A percentile compares a stretch with the other conserved stretches of the same genome.
Conservation (phyloP, 1,284 basidiomycete genomes). For the Hemileia vastatrix region DNA sequence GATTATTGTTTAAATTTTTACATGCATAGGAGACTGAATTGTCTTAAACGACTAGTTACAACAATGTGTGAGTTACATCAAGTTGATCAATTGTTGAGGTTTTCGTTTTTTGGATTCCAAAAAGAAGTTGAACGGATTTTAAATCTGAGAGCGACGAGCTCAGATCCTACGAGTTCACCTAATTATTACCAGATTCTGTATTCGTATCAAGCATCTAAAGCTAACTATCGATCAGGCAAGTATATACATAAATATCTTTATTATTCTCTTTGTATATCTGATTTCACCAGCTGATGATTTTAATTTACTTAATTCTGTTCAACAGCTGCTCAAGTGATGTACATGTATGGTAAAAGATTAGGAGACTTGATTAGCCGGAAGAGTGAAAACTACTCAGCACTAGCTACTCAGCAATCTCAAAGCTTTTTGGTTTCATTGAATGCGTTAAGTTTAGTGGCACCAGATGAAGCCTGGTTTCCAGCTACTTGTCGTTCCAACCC, state of each 20-base stretch:
- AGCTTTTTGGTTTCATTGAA: conserved; percentile 79
- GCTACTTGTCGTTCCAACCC: conserved; percentile 25
- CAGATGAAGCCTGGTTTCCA: conserved; percentile 73
- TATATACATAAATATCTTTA: too few species aligned
- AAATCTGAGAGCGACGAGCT: conserved; percentile 87
- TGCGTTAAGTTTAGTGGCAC: conserved; percentile 69
- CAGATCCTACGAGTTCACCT: conserved; percentile 72
- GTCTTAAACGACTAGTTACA: conserved; percentile 67
- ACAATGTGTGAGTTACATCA: conserved; percentile 84
- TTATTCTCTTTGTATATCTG: too few species aligned
- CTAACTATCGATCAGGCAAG: conserved; percentile 46
- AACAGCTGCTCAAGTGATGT: conserved; percentile 81
- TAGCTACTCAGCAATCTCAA: conserved; percentile 66
- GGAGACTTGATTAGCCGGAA: conserved; percentile 50
- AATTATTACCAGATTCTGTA: conserved; percentile 91
- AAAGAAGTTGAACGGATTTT: conserved; percentile 81
- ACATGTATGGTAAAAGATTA: conserved; percentile 75
- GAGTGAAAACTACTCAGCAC: conserved; percentile 50
- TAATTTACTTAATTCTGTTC: too few species aligned
- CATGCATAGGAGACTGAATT: conserved; percentile 61
- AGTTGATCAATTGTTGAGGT: conserved; percentile 64
- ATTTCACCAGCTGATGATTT: too few species aligned
- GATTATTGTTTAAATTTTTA: not conserved
- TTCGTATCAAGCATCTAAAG: conserved; percentile 76
- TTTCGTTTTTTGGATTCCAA: conserved; percentile 76